Evolutionary conservation across 805 yeast species (phyloP), one percentile per base, ranked within the genome.

Genomic region (Candida parachauliodes): DNA sequence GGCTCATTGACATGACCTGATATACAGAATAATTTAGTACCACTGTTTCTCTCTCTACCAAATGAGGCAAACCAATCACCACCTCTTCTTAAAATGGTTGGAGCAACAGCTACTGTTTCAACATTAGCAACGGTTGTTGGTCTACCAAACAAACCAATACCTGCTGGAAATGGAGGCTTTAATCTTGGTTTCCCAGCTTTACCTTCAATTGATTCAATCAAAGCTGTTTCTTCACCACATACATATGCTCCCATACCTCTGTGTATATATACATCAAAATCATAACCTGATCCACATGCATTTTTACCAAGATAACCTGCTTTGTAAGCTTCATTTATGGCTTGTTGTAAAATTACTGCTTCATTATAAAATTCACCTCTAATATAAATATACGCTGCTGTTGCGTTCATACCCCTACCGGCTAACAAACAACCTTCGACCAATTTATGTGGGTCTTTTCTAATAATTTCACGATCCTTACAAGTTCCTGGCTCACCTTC

Each of bases 401-500:
- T 79, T 27, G 95, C 95, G 62, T 87, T 87, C 95, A 87, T 87
- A 26, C 88, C 95, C 45, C 95, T 72, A 36, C 95, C 95, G 15
- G 93, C 88, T 46, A 87, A 72, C 36, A 87, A 68, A 68, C 95
- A 86, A n/a, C 95, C 95, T 62, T 87, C 95, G 38, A 87, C 84
- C 45, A 87, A 78, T 70, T 86, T 87, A 61, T 87, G 95, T 29
- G 95, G 95, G 59, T 86, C 95, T 62, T 87, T 87, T 60, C 95
- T 77, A 57, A 87, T 81, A 59, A 87, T 87, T 62, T 87, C 95
- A 59, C 95, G 77, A 63, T 87, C 95, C 67, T 87, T 87, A 65
- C 95, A 87, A 36, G 95, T 87, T 44, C 95, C 95, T 10, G 95
- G 95, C 65, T 87, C 95, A 52, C 95, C 95, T 67, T 87, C 95